phyloP scores from a whole-genome alignment of 2,329 filamentous ascomycete species.

The Thielaviopsis cerberus region DNA sequence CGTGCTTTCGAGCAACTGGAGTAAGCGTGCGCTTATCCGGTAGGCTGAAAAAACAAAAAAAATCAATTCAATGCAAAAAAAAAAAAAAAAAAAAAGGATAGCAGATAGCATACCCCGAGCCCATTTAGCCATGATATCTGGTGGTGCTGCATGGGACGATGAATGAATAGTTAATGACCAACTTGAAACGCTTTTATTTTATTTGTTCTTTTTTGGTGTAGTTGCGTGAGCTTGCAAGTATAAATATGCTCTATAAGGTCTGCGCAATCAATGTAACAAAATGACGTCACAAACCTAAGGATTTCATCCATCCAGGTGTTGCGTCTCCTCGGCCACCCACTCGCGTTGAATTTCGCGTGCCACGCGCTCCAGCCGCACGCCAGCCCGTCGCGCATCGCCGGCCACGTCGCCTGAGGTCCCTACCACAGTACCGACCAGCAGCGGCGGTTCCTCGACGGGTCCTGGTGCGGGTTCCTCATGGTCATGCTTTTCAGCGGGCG shows the following conservation, averaged over 20 bases:
- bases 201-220: too few relatives aligned
- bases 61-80: slow-evolving; percentile 4
- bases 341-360: slow-evolving; percentile 36
- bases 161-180: neutral
- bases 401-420: slow-evolving; percentile 27
- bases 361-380: slow-evolving; percentile 33
- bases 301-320: neutral
- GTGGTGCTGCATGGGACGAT: neutral
- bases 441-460: slow-evolving; percentile 21
- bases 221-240: too few relatives aligned
- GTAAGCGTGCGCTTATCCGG: slow-evolving; percentile 29
- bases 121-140: neutral
- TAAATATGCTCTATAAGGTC: too few relatives aligned
- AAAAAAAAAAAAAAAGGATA: slow-evolving; percentile 9
- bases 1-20: slow-evolving; percentile 94
- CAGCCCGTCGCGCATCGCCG: slow-evolving; percentile 34
- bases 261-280: neutral
- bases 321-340: slow-evolving; percentile 24
- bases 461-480: slow-evolving; percentile 17
- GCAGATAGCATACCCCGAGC: slow-evolving; percentile 12
- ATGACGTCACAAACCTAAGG: neutral
- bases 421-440: slow-evolving; percentile 36
- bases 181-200: neutral
- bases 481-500: slow-evolving; percentile 4
- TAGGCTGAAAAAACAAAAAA: slow-evolving; percentile 10